A percentile compares a stretch with the other conserved stretches of the same genome.
Evolutionary conservation across 1,284 basidiomycete species (phyloP).

Genomic region (Tylopilus sp.): DNA sequence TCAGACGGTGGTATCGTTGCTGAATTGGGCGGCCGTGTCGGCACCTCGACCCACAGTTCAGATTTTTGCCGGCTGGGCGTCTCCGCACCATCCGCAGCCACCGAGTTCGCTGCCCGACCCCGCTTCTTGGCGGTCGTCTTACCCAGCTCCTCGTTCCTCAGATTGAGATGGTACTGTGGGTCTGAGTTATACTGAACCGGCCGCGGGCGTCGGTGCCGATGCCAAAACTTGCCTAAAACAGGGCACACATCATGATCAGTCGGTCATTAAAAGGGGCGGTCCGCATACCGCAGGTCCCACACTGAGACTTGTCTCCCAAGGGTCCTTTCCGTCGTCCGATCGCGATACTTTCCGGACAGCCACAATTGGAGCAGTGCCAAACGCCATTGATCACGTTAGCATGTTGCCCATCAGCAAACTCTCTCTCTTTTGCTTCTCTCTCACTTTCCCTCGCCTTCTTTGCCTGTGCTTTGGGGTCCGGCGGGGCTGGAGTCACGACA

Average conservation of each 20-base stretch:
- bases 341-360: conserved; percentile 82
- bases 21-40: conserved; percentile 38
- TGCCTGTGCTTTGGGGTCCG: conserved; percentile 49
- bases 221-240: conserved; percentile 76
- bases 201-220: conserved; percentile 74
- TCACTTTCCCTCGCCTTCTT: conserved; percentile 73
- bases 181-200: conserved; percentile 76
- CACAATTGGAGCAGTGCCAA: conserved; percentile 93
- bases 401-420: conserved; percentile 79
- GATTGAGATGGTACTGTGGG: conserved; percentile 62
- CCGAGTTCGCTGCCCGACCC: conserved; percentile 49
- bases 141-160: conserved; percentile 56
- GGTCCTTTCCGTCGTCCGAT: conserved; percentile 86
- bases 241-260: conserved; percentile 1
- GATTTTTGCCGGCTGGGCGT: conserved; percentile 51
- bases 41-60: conserved; percentile 43
- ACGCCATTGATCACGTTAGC: conserved; percentile 78
- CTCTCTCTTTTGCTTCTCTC: conserved; percentile 76
- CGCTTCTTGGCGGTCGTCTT: conserved; percentile 54
- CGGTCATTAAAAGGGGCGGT: neutral
- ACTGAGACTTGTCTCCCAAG: conserved; percentile 87
- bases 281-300: conserved; percentile 83
- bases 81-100: conserved; percentile 51
- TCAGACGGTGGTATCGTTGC: conserved; percentile 38
- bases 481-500: conserved; percentile 34